Percentiles rank a stretch among this genome's conserved stretches.
These are phyloP conservation scores for Metschnikowia hibisci DNA, from an alignment of 805 yeast species.

Conservation along the genomic window DNA sequence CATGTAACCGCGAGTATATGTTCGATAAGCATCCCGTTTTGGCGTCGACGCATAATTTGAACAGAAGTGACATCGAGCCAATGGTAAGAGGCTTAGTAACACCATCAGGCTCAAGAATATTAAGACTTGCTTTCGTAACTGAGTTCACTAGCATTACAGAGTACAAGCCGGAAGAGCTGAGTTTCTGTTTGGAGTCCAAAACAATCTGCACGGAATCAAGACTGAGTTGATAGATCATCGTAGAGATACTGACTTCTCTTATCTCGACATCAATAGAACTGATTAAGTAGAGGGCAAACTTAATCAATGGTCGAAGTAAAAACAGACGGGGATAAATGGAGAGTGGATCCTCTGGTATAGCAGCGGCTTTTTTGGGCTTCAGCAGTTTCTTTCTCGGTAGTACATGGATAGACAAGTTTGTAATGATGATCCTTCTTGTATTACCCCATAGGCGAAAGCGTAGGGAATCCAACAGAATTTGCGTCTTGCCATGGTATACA, in stretches of 20 bases:
- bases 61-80: constrained; percentile 10
- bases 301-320: background rate
- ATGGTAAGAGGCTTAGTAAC: background rate
- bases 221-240: background rate
- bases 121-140: background rate
- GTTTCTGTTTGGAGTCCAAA: background rate
- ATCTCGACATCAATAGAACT: constrained; percentile 10
- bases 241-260: background rate
- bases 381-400: background rate
- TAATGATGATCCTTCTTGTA: constrained; percentile 28
- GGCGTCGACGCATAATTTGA: constrained; percentile 5
- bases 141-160: background rate
- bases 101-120: background rate
- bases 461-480: constrained; percentile 21
- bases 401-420: constrained; percentile 17
- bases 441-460: constrained; percentile 40
- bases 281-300: background rate
- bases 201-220: constrained; percentile 2
- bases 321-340: constrained; percentile 11
- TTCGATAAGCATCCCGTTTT: constrained; percentile 9
- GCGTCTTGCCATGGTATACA: constrained; percentile 13
- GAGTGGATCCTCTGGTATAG: constrained; percentile 2
- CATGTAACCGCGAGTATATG: constrained; percentile 8
- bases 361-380: background rate
- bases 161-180: background rate